Base-by-base conservation (phyloP, 2,329 filamentous ascomycete species). In the Sarocladium strictum region DNA sequence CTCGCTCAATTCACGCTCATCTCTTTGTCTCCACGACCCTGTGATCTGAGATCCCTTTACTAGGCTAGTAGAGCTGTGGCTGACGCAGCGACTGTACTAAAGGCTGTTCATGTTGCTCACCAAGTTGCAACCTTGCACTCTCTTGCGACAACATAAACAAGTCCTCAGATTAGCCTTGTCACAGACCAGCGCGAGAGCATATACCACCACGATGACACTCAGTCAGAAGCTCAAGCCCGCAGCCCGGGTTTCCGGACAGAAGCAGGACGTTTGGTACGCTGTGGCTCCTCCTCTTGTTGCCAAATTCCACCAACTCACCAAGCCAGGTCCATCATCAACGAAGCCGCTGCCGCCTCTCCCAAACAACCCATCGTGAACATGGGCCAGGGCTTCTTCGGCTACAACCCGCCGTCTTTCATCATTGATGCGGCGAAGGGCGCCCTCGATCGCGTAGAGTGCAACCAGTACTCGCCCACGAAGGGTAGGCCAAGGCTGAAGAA, bases 381-480 rank as follows among this genome's bases (percentile, higher is more conserved):
- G 74, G 79, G 79, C 40, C 78, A 81, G 65, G 79, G 79, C 55
- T 89, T 89, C 77, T 92, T 90, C 62, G 93, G 93, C 56, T 97
- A 97, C 72, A 97, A 97, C 67, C 93, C 93, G 55, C 93, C 93
- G 7, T 72, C 86, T 33, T 97, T 96, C 70, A 90, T 97, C 60
- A 77, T 97, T 60, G 82, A 96, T 63, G 94, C 94, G 40, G 94
- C 94, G 53, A 97, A 96, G 72, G 77, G 86, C 37, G 92, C 93
- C 37, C 80, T 99, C 53, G 87, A 96, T 66, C 81, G 84, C 53
- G 93, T 99, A 21, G 94, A 97, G 61, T 97, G 93, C 80, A 99
- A 99, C 71, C 94, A 99, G 77, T 99, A 99, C 78, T 93, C 91
- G 21, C 94, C 92, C 2, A 97, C 94, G 19, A 94, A 91, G 78